Conservation (phyloP, 805 yeast species). For the Cyberlindnera mycetangii region DNA sequence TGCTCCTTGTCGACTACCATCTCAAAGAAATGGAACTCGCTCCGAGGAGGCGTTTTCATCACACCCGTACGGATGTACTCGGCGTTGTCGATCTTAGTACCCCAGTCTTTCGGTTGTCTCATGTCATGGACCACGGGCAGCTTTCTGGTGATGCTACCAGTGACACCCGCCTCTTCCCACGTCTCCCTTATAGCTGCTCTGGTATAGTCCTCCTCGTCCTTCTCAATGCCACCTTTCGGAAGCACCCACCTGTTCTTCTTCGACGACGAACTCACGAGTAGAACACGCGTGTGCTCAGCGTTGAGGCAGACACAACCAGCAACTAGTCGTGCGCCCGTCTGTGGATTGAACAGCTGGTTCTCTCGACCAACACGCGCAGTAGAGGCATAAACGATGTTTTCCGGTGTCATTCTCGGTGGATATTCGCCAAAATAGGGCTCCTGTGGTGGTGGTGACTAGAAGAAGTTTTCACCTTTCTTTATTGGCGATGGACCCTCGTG, state of each 20-base stretch:
- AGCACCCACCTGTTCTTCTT: slow-evolving; percentile 75
- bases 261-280: slow-evolving; percentile 75
- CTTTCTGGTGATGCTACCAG: slow-evolving; percentile 53
- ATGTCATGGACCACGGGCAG: slow-evolving; percentile 68
- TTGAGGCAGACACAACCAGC: slow-evolving; percentile 88
- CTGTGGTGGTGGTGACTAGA: too few relatives aligned
- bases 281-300: slow-evolving; percentile 52
- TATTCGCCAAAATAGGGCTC: too few relatives aligned
- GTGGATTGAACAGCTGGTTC: slow-evolving; percentile 44
- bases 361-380: slow-evolving; percentile 20
- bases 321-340: slow-evolving; percentile 78
- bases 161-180: slow-evolving; percentile 97
- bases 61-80: slow-evolving; percentile 27
- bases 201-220: slow-evolving; percentile 54
- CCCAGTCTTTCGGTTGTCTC: slow-evolving; percentile 48
- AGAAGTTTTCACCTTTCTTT: too few relatives aligned
- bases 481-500: neutral
- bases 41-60: slow-evolving; percentile 53
- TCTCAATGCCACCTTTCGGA: slow-evolving; percentile 95
- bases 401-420: neutral
- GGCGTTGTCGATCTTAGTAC: slow-evolving; percentile 23
- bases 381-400: slow-evolving; percentile 7
- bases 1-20: slow-evolving; percentile 56
- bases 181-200: slow-evolving; percentile 77
- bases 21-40: slow-evolving; percentile 89